Evolutionary conservation across 768 basidiomycete species (phyloP).

Genomic region (Mycena epipterygia): DNA sequence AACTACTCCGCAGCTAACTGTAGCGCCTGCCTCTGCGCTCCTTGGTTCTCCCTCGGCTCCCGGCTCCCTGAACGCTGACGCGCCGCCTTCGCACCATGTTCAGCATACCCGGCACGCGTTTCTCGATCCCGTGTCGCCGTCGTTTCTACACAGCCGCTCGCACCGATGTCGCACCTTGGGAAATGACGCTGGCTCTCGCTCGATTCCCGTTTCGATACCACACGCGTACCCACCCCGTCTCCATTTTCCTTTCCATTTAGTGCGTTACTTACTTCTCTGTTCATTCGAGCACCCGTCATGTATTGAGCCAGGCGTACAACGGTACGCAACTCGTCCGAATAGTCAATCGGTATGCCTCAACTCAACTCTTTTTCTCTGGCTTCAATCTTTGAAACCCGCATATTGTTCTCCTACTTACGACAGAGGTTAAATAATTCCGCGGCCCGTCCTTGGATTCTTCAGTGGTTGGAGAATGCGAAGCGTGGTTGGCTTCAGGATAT

Average conservation of each 20-base stretch:
- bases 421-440: too few relatives aligned
- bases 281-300: neutral
- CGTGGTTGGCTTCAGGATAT: too few relatives aligned
- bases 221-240: slow-evolving; percentile 2
- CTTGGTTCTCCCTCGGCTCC: neutral
- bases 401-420: too few relatives aligned
- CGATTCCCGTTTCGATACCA: slow-evolving; percentile 4
- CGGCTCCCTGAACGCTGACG: slow-evolving; percentile 2
- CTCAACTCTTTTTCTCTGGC: neutral
- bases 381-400: neutral
- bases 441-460: too few relatives aligned
- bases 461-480: too few relatives aligned
- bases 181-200: slow-evolving; percentile 4
- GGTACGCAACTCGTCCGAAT: neutral
- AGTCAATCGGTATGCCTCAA: neutral
- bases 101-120: neutral
- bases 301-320: neutral
- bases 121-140: slow-evolving; percentile 1
- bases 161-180: slow-evolving; percentile 4
- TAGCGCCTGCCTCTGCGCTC: neutral
- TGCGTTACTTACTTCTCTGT: neutral
- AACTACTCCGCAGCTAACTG: neutral
- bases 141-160: neutral
- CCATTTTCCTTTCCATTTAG: neutral
- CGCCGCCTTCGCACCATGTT: neutral